Evolutionary conservation across 2,329 filamentous ascomycete genomes (phyloP).

Genomic region (Fusarium heterosporum): DNA sequence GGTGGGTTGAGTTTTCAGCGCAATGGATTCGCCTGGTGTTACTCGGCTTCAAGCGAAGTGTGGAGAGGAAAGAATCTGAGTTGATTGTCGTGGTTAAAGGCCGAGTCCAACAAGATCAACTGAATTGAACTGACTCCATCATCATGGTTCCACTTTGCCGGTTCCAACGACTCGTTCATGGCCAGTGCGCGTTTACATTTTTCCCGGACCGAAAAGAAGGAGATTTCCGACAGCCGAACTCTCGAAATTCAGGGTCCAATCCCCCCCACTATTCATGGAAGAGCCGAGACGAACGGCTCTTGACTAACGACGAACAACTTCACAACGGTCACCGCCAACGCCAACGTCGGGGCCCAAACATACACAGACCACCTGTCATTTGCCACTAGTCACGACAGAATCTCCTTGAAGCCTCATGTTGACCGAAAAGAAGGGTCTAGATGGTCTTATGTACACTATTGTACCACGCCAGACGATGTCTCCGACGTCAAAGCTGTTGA

Average conservation of each 20-base stretch:
- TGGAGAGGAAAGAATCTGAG: conserved; percentile 34
- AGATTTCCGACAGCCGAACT: conserved; percentile 7
- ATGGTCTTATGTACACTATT: conserved; percentile 28
- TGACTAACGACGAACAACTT: conserved; percentile 16
- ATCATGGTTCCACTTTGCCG: conserved; percentile 14
- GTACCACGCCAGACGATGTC: conserved; percentile 28
- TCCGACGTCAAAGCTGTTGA: conserved; percentile 7
- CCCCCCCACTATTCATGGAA: conserved; percentile 19
- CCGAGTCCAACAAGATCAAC: conserved; percentile 11
- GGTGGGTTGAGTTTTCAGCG: neutral
- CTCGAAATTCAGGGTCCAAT: conserved; percentile 33
- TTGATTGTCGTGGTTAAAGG: conserved; percentile 10
- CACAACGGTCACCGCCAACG: conserved; percentile 1
- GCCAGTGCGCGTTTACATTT: conserved; percentile 41
- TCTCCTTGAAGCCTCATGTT: conserved; percentile 26
- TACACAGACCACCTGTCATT: conserved; percentile 30
- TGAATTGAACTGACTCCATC: conserved; percentile 32
- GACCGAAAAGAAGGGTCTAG: conserved; percentile 4
- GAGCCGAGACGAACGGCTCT: conserved; percentile 4
- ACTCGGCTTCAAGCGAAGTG: neutral
- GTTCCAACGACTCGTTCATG: conserved; percentile 8
- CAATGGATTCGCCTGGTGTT: conserved; percentile 2
- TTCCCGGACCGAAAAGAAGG: conserved; percentile 24
- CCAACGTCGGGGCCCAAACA: neutral
- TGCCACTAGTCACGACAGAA: conserved; percentile 13